Percentiles rank a stretch among this genome's conserved stretches.
Conservation (phyloP, 306 rosid genomes). For the Dicorynia guianensis region DNA sequence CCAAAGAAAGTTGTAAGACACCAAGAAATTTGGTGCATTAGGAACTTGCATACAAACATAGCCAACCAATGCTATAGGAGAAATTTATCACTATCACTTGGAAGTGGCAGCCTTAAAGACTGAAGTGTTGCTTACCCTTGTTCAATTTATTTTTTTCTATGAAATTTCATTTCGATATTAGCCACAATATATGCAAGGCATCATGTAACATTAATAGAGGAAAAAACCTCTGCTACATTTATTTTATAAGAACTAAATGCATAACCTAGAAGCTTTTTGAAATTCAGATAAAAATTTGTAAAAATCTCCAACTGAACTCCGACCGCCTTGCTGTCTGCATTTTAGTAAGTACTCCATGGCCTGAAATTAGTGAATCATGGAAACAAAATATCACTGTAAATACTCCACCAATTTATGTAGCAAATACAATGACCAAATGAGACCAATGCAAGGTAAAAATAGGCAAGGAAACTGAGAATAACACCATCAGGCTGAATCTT, state of each 20-base stretch:
- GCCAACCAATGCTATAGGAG: not conserved
- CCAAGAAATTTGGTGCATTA: not conserved
- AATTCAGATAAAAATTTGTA: constrained; percentile 69
- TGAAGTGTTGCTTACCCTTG: not conserved
- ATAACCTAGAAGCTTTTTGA: constrained; percentile 89
- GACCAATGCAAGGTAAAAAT: not conserved
- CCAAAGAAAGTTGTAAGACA: not conserved
- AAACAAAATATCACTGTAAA: constrained; percentile 35
- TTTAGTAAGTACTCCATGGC: constrained; percentile 82
- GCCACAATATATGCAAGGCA: not conserved
- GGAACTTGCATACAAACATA: not conserved
- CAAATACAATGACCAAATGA: constrained; percentile 30
- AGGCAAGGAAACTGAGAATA: not conserved
- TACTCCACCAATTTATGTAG: constrained; percentile 13
- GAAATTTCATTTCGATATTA: not conserved
- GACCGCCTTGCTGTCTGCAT: constrained; percentile 73
- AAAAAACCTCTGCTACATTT: not conserved
- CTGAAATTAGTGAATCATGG: constrained; percentile 53
- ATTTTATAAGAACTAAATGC: constrained; percentile 10
- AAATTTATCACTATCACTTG: not conserved
- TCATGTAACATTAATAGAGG: not conserved
- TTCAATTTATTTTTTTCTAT: not conserved
- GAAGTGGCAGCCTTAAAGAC: not conserved
- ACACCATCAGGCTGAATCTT: not conserved
- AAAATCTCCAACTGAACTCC: constrained; percentile 73